These are phyloP conservation scores for Melaleuca quinquenervia DNA, from an alignment of 345 rosid species.

Conservation along the genomic window DNA sequence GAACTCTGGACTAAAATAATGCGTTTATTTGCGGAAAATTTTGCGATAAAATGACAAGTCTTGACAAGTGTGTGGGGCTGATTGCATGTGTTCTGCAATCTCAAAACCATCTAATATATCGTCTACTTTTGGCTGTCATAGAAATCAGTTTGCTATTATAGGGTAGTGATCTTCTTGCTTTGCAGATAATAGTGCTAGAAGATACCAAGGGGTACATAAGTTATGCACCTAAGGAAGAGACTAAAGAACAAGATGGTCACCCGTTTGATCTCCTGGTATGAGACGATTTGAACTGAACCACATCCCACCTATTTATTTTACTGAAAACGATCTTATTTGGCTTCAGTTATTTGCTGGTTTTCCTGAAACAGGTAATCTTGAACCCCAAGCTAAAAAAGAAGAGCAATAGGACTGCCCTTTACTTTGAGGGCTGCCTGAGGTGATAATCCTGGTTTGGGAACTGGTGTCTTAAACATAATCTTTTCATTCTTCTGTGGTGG, in stretches of 20 bases:
- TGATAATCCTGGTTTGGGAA: conserved; percentile 6
- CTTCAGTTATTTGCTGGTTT: conserved; percentile 10
- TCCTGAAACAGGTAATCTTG: conserved; percentile 62
- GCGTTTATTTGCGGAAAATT: background rate
- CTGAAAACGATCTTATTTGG: background rate
- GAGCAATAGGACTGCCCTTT: conserved; percentile 54
- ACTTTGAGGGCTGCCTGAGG: conserved; percentile 86
- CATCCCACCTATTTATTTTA: background rate
- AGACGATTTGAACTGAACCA: background rate
- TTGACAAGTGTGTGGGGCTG: background rate
- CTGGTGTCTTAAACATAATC: background rate
- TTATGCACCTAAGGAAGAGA: conserved; percentile 70
- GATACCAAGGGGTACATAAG: conserved; percentile 76
- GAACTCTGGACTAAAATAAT: background rate
- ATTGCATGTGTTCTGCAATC: background rate
- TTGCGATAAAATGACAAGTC: background rate
- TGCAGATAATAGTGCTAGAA: conserved; percentile 83
- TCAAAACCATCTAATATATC: background rate
- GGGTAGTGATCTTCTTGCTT: background rate
- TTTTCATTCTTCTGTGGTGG: background rate
- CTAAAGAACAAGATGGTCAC: conserved; percentile 54
- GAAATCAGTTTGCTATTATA: background rate
- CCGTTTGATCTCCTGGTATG: conserved; percentile 83
- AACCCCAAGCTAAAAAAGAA: conserved; percentile 66
- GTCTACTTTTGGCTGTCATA: background rate